Conservation (phyloP, 2,329 filamentous ascomycete genomes). For the Paraconiothyrium brasiliense region DNA sequence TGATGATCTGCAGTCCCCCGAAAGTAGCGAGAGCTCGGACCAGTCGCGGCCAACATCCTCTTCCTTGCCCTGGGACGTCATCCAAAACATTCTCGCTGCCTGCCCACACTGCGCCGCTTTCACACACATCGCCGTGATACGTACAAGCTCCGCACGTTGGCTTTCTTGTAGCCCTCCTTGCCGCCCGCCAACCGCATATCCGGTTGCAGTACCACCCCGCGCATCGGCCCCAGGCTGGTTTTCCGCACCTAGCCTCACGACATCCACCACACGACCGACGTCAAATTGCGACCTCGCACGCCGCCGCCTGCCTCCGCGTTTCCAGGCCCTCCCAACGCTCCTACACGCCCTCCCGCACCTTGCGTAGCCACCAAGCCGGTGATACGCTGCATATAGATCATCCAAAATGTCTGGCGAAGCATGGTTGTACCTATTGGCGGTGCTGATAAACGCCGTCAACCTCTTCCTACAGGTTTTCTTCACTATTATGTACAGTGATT, state of each 20-base stretch:
- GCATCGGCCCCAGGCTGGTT: conserved; percentile 37
- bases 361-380: conserved; percentile 22
- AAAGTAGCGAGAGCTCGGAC: conserved; percentile 35
- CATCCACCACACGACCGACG: conserved; percentile 46
- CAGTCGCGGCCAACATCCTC: conserved; percentile 24
- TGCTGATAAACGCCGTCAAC: conserved; percentile 99
- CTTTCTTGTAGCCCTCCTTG: conserved; percentile 34
- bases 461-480: conserved; percentile 99
- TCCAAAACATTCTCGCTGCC: conserved; percentile 42
- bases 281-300: conserved; percentile 33
- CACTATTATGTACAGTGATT: conserved; percentile 99
- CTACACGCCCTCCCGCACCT: conserved; percentile 23
- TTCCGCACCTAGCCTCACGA: conserved; percentile 43
- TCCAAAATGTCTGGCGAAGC: conserved; percentile 92
- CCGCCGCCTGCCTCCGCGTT: conserved; percentile 24
- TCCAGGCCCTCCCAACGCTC: conserved; percentile 22
- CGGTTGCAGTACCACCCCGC: conserved; percentile 40
- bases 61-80: conserved; percentile 40
- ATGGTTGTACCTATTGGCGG: conserved; percentile 97
- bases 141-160: conserved; percentile 14
- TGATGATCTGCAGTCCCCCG: conserved; percentile 11
- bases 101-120: conserved; percentile 18
- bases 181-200: conserved; percentile 16
- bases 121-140: conserved; percentile 21
- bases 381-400: conserved; percentile 35